Evolutionary conservation across 495 filamentous ascomycete genomes (phyloP).

Genomic region (Hapsidospora chrysogenum): DNA sequence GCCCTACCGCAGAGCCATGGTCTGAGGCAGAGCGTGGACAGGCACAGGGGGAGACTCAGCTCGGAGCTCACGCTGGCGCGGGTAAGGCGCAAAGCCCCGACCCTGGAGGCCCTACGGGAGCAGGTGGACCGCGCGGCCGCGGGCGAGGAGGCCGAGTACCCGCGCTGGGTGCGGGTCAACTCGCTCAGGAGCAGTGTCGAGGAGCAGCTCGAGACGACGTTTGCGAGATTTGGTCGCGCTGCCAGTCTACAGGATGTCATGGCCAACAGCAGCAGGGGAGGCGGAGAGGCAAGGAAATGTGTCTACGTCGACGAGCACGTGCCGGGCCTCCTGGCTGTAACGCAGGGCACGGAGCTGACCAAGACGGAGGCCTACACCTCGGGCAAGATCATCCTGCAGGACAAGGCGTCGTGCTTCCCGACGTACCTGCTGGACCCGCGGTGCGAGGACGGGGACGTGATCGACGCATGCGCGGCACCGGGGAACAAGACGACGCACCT

Average conservation of each 20-base stretch:
- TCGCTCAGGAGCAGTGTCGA: constrained; percentile 52
- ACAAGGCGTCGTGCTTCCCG: constrained; percentile 93
- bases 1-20: constrained; percentile 61
- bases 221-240: constrained; percentile 36
- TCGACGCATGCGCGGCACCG: constrained; percentile 86
- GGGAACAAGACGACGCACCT: constrained; percentile 97
- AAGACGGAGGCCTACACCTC: constrained; percentile 51
- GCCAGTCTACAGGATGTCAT: constrained; percentile 28
- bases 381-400: constrained; percentile 77
- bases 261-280: constrained; percentile 9
- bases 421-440: constrained; percentile 60
- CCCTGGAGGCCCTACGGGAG: constrained; percentile 43
- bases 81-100: constrained; percentile 48
- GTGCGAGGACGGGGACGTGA: constrained; percentile 46
- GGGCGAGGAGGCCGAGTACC: constrained; percentile 25
- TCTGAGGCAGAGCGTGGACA: constrained; percentile 51
- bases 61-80: constrained; percentile 72
- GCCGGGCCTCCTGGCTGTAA: constrained; percentile 66
- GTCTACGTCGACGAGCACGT: constrained; percentile 57
- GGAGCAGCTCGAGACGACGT: constrained; percentile 52
- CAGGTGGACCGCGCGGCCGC: constrained; percentile 27
- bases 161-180: constrained; percentile 85
- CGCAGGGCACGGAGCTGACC: constrained; percentile 48
- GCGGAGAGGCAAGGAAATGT: constrained; percentile 1
- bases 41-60: constrained; percentile 63